Percentiles rank a stretch among this genome's conserved stretches.
Evolutionary conservation across 257 asterid genomes (phyloP).

Genomic region (Salvia splendens): DNA sequence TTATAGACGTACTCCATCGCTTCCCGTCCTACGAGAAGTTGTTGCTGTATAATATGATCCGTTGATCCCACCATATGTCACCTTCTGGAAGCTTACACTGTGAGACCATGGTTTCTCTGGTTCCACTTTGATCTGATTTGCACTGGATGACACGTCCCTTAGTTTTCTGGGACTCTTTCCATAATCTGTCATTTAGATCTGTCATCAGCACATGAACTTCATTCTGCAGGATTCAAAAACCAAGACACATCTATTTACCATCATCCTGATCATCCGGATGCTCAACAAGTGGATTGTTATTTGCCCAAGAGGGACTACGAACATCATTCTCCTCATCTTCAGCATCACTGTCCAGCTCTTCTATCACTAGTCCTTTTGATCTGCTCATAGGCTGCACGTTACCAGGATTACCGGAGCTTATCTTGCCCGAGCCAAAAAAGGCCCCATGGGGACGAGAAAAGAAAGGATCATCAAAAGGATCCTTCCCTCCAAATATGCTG

Average conservation of each 20-base stretch:
- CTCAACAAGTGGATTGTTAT: constrained; percentile 64
- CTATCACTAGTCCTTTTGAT: constrained; percentile 51
- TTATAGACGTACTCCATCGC: constrained; percentile 58
- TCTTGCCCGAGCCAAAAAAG: constrained; percentile 35
- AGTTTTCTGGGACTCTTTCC: constrained; percentile 27
- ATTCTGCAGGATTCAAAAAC: neutral
- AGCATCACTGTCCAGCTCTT: constrained; percentile 61
- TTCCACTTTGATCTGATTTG: constrained; percentile 31
- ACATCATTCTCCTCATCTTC: constrained; percentile 33
- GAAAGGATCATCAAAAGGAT: constrained; percentile 76
- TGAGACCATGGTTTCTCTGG: constrained; percentile 31
- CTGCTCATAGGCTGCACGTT: constrained; percentile 32
- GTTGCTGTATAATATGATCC: constrained; percentile 76
- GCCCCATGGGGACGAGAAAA: constrained; percentile 49
- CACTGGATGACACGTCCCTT: constrained; percentile 28
- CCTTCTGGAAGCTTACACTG: constrained; percentile 63
- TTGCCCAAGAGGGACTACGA: constrained; percentile 33
- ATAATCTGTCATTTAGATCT: constrained; percentile 37
- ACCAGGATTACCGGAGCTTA: constrained; percentile 29
- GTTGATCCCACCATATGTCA: constrained; percentile 73
- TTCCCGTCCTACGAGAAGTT: constrained; percentile 53
- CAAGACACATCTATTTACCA: constrained; percentile 41
- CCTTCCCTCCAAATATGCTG: constrained; percentile 53
- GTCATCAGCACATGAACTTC: neutral
- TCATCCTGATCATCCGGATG: constrained; percentile 73